phyloP scores from a whole-genome alignment of 768 basidiomycete species.

The Mycena epipterygia region DNA sequence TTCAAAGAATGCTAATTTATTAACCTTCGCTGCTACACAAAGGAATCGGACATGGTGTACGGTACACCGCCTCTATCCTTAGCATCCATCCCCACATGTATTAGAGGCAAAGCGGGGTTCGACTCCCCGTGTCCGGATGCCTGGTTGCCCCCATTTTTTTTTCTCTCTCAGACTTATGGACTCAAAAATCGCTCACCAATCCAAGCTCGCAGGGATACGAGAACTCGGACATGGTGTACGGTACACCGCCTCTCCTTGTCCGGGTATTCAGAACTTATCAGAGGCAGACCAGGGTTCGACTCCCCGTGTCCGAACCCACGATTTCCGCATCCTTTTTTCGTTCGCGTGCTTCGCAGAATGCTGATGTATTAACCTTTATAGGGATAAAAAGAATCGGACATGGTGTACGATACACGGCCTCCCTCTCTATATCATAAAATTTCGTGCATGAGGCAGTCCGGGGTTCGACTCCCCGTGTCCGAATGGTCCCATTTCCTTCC shows the following conservation, averaged over 20 bases:
- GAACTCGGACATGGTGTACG: background rate
- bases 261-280: too few species aligned
- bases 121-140: conserved; percentile 11
- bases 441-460: too few species aligned
- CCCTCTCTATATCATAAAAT: too few species aligned
- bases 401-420: background rate
- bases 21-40: background rate
- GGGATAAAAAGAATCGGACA: background rate
- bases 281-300: conserved; percentile 6
- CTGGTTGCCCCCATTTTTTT: background rate
- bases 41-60: background rate
- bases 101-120: background rate
- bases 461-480: too few species aligned
- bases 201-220: background rate
- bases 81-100: too few species aligned
- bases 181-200: background rate
- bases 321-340: background rate
- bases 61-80: conserved; percentile 6
- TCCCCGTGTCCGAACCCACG: conserved; percentile 1
- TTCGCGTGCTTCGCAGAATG: background rate
- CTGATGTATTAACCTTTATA: too few species aligned
- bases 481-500: too few species aligned
- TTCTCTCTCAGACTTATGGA: too few species aligned
- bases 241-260: background rate
- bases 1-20: background rate